Evolutionary conservation across 2,329 filamentous ascomycete genomes (phyloP), one percentile per base, ranked within the genome.

Genomic region (Verticillium zaregamsianum): DNA sequence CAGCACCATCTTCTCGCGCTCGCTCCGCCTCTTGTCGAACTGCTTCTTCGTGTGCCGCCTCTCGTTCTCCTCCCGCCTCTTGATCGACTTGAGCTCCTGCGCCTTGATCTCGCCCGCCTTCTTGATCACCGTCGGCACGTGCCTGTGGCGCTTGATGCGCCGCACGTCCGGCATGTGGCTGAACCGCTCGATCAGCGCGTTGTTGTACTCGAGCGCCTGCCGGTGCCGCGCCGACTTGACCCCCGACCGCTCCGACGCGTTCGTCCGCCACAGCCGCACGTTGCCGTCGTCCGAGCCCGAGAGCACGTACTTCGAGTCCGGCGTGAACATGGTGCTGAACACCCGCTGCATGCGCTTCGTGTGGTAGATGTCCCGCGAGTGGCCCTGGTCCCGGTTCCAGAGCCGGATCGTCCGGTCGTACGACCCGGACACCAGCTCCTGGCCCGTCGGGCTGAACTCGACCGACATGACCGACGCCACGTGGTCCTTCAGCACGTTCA

Each of bases 271-370:
- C 40, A 99, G 80, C 39, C 94, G 77, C 59, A 82, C 84, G 73
- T 97, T 97, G 66, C 95, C 95, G 73, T 98, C 95, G 73, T 98
- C 95, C 15, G 90, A 95, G 54, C 94, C 95, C 5, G 90, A 93
- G 56, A 99, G 84, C 25, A 99, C 79, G 73, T 96, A 99, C 69
- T 91, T 91, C 67, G 90, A 89, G 74, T 99, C 95, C 6, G 93
- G 91, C 0, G 93, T 95, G 83, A 91, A 98, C 64, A 86, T 86
- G 57, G 88, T 88, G 11, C 90, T 89, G 79, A 96, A 96, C 61
- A 97, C 93, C 68, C 94, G 86, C 80, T 98, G 94, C 94, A 97
- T 97, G 66, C 95, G 88, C 78, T 97, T 96, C 20, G 95, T 98
- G 80, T 98, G 93, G 77, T 98, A 99, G 57, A 97, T 88, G 72